Evolutionary conservation across 1,284 basidiomycete species (phyloP), one percentile per base, ranked within the genome.

Genomic region (Fomitopsis betulina): DNA sequence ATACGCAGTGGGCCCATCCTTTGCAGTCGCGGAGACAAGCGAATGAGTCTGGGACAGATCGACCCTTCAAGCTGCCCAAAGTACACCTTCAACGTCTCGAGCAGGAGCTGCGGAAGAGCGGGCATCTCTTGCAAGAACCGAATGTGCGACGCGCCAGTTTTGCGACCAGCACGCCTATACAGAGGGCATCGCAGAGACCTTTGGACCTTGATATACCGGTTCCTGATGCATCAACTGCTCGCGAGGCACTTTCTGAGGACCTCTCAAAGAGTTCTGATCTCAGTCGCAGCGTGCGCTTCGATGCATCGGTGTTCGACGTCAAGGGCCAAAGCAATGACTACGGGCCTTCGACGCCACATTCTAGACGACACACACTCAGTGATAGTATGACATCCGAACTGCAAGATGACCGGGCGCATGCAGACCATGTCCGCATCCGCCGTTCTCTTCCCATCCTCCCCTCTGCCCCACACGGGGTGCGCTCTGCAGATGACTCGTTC

Each of bases 401-500:
- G 17, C 39, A 27, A 30, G 17, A 55, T 12, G 40, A 27, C 17
- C 40, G 30, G 13, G 13, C 37, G n/a, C 10, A 13, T 19, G 15
- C 2, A 27, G 45, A 37, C n/a, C 54, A 19, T 51, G 13, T 49
- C n/a, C 42, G 30, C 19, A 17, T 33, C 30, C 54, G 54, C 3
- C 42, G 27, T 10, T 57, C 47, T 21, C 12, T 42, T n/a, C 55
- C 55, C 8, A 8, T 51, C 19, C 45, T 51, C 4, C 50, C 50
- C 10, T 39, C 55, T 10, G 55, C 49, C 13, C 49, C 17, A 3
- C 12, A 19, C 8, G 39, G 23, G 8, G 25, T 32, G 6, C 37
- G 47, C 21, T 57, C 55, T 5, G 35, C 43, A 15, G 55, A 57
- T 38, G 47, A 57, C 32, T 57, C 55, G 19, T 52, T 38, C 35